Conservation (phyloP, 768 basidiomycete genomes). For the Exsudoporus frostii region DNA sequence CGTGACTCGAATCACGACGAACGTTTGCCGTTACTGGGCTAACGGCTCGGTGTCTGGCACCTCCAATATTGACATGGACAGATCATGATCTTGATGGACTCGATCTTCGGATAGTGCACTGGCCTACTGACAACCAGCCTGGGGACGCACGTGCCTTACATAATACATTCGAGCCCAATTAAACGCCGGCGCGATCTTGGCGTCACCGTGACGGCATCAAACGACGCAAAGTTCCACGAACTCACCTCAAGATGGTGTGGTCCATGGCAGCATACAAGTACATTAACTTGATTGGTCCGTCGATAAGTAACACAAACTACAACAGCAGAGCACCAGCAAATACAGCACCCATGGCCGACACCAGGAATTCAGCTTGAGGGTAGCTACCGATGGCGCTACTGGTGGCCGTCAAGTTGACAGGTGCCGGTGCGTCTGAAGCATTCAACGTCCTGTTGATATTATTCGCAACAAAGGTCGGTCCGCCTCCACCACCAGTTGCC, state of each 20-base stretch:
- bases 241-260: neutral
- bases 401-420: slow-evolving; percentile 39
- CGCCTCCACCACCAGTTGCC: slow-evolving; percentile 39
- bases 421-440: slow-evolving; percentile 26
- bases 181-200: no score
- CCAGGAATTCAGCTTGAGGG: slow-evolving; percentile 1
- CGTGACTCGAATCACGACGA: no score
- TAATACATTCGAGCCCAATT: no score
- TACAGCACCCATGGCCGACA: slow-evolving; percentile 4
- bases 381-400: slow-evolving; percentile 4
- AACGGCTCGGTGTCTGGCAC: no score
- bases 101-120: no score
- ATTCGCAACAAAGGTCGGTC: slow-evolving; percentile 35
- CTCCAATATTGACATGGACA: no score
- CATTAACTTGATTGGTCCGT: slow-evolving; percentile 3
- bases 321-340: slow-evolving; percentile 13
- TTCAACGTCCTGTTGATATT: slow-evolving; percentile 34
- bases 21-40: no score
- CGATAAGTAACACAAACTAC: slow-evolving; percentile 9
- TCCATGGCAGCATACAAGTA: slow-evolving; percentile 1
- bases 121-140: no score
- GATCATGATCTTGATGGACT: no score
- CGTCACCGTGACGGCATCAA: neutral
- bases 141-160: no score
- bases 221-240: neutral